phyloP scores from a whole-genome alignment of 2,329 filamentous ascomycete species.

The Ascocoryne sarcoides region DNA sequence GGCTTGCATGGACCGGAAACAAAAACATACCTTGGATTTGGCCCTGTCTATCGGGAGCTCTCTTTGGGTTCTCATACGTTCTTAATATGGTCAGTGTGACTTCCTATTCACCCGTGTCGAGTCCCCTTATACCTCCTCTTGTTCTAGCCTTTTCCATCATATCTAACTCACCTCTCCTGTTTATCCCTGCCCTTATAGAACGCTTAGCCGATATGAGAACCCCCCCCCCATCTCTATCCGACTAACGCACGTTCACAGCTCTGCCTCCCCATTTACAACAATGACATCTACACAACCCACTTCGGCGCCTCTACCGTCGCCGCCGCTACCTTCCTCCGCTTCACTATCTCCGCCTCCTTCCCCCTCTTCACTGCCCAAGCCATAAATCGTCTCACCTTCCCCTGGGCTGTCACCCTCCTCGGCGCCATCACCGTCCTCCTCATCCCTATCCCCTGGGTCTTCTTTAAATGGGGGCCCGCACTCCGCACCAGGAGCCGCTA shows the following conservation, averaged over 20 bases:
- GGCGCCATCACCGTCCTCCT: slow-evolving; percentile 33
- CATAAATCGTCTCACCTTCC: slow-evolving; percentile 30
- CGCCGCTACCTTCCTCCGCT: slow-evolving; percentile 8
- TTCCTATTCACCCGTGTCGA: not conserved
- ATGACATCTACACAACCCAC: slow-evolving; percentile 9
- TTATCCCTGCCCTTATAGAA: no score
- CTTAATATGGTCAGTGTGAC: slow-evolving; percentile 7
- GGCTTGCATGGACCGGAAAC: slow-evolving; percentile 10
- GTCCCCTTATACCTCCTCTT: not conserved
- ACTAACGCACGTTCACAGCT: slow-evolving; percentile 1
- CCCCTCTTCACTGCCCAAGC: slow-evolving; percentile 21
- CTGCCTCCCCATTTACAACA: slow-evolving; percentile 11
- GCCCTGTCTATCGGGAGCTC: slow-evolving; percentile 6
- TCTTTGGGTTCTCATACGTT: slow-evolving; percentile 9
- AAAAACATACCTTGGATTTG: slow-evolving; percentile 8
- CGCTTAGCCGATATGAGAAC: no score
- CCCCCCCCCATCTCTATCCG: not conserved
- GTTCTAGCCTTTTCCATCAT: not conserved
- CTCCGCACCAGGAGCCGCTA: slow-evolving; percentile 6
- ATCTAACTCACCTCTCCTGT: not conserved
- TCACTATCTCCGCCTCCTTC: slow-evolving; percentile 7
- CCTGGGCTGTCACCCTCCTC: slow-evolving; percentile 33
- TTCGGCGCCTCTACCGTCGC: slow-evolving; percentile 7
- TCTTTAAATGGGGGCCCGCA: slow-evolving; percentile 30
- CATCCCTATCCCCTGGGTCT: slow-evolving; percentile 34